These are phyloP conservation scores for Hypoxylon sp. DNA, from an alignment of 2,329 filamentous ascomycete species.

Conservation along the genomic window DNA sequence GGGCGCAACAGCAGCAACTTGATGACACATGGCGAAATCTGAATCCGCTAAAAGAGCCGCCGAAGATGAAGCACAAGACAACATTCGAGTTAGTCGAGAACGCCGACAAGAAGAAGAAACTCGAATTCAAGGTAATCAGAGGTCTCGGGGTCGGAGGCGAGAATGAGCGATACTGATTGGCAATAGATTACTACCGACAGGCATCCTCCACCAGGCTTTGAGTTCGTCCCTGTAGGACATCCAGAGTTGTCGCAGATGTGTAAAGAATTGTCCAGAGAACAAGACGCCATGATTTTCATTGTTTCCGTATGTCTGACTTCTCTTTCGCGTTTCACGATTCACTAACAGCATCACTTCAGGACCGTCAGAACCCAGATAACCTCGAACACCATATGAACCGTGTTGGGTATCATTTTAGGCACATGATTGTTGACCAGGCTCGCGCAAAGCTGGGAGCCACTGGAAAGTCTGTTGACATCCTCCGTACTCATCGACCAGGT, in stretches of 20 bases:
- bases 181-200: conserved; percentile 66
- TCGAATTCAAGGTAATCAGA: conserved; percentile 71
- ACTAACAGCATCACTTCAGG: conserved; percentile 50
- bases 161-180: conserved; percentile 44
- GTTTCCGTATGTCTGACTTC: conserved; percentile 68
- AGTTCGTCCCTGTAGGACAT: conserved; percentile 74
- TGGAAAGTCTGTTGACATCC: conserved; percentile 51
- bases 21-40: conserved; percentile 52
- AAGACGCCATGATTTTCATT: conserved; percentile 75
- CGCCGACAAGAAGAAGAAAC: conserved; percentile 74
- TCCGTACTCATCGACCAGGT: conserved; percentile 49
- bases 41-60: conserved; percentile 53
- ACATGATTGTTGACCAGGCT: conserved; percentile 72
- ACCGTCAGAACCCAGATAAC: conserved; percentile 55
- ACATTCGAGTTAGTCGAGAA: conserved; percentile 77
- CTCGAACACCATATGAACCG: conserved; percentile 70
- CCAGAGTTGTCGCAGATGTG: conserved; percentile 72
- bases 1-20: conserved; percentile 45
- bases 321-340: conserved; percentile 30
- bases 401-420: conserved; percentile 72
- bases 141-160: conserved; percentile 9
- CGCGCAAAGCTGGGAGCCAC: conserved; percentile 45
- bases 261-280: conserved; percentile 75
- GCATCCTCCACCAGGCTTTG: conserved; percentile 72
- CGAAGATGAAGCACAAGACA: conserved; percentile 70